A percentile compares a stretch with the other conserved stretches of the same genome.
Conservation (phyloP, 2,329 filamentous ascomycete species). For the Neonectria ditissima region DNA sequence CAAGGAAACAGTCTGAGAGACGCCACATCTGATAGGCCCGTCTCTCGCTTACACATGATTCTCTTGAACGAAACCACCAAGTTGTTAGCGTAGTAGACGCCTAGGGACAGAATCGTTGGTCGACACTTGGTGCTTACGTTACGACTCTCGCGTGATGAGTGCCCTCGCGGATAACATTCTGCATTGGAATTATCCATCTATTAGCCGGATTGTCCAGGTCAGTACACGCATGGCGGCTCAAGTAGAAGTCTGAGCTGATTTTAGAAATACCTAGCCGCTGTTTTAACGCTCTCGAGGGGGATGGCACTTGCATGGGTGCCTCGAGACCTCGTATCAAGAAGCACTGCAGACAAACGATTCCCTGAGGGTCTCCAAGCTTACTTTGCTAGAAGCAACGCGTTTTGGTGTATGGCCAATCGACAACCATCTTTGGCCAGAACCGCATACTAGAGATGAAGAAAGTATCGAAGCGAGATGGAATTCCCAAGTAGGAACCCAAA, state of each 20-base stretch:
- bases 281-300: not conserved
- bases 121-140: too few relatives aligned
- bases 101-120: conserved; percentile 3
- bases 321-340: not conserved
- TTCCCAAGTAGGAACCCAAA: not conserved
- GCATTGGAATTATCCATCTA: not conserved
- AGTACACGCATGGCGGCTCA: too few relatives aligned
- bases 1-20: not conserved
- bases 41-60: too few relatives aligned
- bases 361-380: not conserved
- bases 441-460: not conserved
- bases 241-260: not conserved
- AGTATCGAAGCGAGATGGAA: not conserved
- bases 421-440: not conserved
- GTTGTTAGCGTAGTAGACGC: too few relatives aligned
- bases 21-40: too few relatives aligned
- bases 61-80: too few relatives aligned
- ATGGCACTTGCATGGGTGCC: not conserved
- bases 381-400: too few relatives aligned
- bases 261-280: not conserved
- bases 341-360: not conserved
- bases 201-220: too few relatives aligned
- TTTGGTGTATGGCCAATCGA: not conserved
- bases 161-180: not conserved
- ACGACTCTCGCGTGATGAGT: too few relatives aligned